Conservation (phyloP, 2,329 filamentous ascomycete species). For the Passalora sequoiae region DNA sequence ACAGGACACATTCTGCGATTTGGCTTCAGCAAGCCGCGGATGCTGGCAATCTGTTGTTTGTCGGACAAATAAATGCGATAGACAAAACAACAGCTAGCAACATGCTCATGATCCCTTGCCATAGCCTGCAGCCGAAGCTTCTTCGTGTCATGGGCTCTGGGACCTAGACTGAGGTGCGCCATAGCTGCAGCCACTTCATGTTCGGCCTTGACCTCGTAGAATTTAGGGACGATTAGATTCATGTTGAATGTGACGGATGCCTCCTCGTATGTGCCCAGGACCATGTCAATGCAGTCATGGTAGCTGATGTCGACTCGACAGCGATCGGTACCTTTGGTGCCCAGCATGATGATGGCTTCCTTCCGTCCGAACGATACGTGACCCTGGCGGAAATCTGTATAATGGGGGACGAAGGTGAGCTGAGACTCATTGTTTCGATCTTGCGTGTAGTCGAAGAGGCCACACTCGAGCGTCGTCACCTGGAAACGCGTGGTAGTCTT, state of each 20-base stretch:
- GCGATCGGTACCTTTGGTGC: slow-evolving; percentile 16
- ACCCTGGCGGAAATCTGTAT: slow-evolving; percentile 39
- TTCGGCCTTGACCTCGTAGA: neutral
- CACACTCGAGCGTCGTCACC: slow-evolving; percentile 36
- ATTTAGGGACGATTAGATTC: slow-evolving; percentile 2
- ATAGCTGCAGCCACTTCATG: slow-evolving; percentile 3
- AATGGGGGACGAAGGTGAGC: slow-evolving; percentile 41
- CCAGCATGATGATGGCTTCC: slow-evolving; percentile 24
- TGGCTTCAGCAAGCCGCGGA: slow-evolving; percentile 23
- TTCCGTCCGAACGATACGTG: slow-evolving; percentile 32
- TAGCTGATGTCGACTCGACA: slow-evolving; percentile 42
- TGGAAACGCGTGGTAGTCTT: slow-evolving; percentile 30
- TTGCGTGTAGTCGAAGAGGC: slow-evolving; percentile 41
- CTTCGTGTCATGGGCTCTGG: slow-evolving; percentile 20
- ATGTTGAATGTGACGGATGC: slow-evolving; percentile 39
- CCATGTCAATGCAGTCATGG: slow-evolving; percentile 37
- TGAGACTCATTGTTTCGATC: slow-evolving; percentile 18
- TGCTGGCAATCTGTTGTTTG: slow-evolving; percentile 21
- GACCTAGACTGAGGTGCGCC: slow-evolving; percentile 10
- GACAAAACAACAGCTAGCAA: slow-evolving; percentile 47
- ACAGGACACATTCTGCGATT: slow-evolving; percentile 32
- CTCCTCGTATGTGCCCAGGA: slow-evolving; percentile 28
- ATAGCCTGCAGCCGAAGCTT: slow-evolving; percentile 35
- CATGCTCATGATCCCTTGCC: slow-evolving; percentile 34
- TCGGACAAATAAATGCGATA: slow-evolving; percentile 39